Percentiles rank a stretch among this genome's conserved stretches.
Conservation (phyloP, 2,329 filamentous ascomycete species). For the Aspergillus amoenus region DNA sequence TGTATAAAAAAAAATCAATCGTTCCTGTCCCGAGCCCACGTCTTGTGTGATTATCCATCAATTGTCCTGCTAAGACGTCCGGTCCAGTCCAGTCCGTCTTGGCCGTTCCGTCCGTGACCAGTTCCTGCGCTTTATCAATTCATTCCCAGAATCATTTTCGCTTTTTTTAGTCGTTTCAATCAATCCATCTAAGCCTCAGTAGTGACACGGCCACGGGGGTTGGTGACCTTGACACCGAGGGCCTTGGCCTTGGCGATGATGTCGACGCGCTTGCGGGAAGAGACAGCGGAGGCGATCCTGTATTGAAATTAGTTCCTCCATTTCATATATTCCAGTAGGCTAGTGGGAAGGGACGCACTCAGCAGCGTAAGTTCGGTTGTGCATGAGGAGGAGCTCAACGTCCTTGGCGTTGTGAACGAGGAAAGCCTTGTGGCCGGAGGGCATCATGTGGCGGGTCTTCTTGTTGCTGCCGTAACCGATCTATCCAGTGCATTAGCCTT, state of each 20-base stretch:
- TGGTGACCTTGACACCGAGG: conserved; percentile 99
- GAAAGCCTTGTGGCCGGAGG: conserved; percentile 99
- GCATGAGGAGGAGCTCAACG: conserved; percentile 97
- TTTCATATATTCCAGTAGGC: not conserved
- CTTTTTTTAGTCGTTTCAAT: conserved; percentile 16
- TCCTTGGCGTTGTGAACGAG: conserved; percentile 96
- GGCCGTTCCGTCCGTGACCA: not conserved
- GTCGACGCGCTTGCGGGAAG: conserved; percentile 96
- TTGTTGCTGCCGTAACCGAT: conserved; percentile 99
- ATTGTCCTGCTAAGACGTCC: conserved; percentile 16
- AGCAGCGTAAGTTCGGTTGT: conserved; percentile 98
- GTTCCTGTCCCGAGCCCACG: not conserved
- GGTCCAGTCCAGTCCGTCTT: not conserved
- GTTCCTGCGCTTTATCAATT: conserved; percentile 8
- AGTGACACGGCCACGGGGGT: conserved; percentile 97
- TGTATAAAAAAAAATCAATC: conserved; percentile 5
- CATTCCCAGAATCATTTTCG: conserved; percentile 13
- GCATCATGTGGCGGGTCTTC: conserved; percentile 99
- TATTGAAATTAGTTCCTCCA: not conserved
- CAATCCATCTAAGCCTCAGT: conserved; percentile 68
- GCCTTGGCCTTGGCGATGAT: conserved; percentile 97
- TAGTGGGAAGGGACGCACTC: conserved; percentile 66
- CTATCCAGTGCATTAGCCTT: conserved; percentile 48
- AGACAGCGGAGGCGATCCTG: conserved; percentile 97
- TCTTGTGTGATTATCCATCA: conserved; percentile 11